These are phyloP conservation scores for Ilex aquifolium DNA, from an alignment of 257 asterid genomes.

Conservation along the genomic window DNA sequence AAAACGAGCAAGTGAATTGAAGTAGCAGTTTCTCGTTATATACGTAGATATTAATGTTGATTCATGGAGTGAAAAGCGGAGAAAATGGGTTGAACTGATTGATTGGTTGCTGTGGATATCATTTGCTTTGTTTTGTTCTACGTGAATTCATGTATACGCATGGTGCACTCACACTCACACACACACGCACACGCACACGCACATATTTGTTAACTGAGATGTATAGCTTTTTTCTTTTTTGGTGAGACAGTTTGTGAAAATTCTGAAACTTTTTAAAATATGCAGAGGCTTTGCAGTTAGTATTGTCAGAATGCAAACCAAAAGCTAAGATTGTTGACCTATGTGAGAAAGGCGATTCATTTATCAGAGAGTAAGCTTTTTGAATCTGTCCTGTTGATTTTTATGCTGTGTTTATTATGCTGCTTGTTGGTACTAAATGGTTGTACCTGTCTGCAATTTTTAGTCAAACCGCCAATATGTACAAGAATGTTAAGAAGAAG, in stretches of 20 bases:
- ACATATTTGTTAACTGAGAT: no score
- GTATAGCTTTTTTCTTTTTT: not conserved
- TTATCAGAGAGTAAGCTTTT: conserved; percentile 53
- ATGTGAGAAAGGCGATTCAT: conserved; percentile 83
- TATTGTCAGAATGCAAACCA: conserved; percentile 70
- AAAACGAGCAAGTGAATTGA: no score
- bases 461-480: conserved; percentile 89
- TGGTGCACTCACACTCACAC: no score
- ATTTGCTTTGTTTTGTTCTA: no score
- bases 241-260: not conserved
- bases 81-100: no score
- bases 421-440: not conserved
- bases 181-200: not conserved
- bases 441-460: not conserved
- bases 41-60: no score
- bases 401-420: no score
- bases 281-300: conserved; percentile 90
- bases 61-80: no score
- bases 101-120: no score
- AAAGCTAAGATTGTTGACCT: conserved; percentile 74
- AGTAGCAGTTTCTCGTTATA: no score
- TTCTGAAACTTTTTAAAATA: not conserved
- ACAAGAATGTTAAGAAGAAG: conserved; percentile 92
- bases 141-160: no score
- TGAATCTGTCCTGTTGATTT: no score